These are phyloP conservation scores for Termitomyces sp. DNA, from an alignment of 1,284 basidiomycete genomes.

Conservation along the genomic window DNA sequence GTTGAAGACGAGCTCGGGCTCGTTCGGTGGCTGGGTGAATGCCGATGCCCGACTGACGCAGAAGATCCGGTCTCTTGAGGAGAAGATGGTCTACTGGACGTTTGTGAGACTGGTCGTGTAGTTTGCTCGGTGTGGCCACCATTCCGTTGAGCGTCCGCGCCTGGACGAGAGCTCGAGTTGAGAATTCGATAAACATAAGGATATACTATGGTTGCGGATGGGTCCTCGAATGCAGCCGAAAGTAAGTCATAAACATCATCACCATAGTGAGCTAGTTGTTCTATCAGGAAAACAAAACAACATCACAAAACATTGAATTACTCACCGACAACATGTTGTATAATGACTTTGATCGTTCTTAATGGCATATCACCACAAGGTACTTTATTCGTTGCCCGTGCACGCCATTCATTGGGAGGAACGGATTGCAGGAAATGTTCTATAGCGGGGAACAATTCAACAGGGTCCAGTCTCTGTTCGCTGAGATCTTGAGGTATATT, in stretches of 20 bases:
- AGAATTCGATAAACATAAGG: slow-evolving; percentile 84
- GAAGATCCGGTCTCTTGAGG: slow-evolving; percentile 56
- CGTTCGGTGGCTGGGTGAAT: slow-evolving; percentile 58
- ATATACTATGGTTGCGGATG: slow-evolving; percentile 77
- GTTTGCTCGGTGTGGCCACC: slow-evolving; percentile 34
- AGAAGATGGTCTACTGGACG: slow-evolving; percentile 59
- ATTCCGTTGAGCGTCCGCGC: slow-evolving; percentile 34
- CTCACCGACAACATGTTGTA: slow-evolving; percentile 92
- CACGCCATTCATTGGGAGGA: slow-evolving; percentile 94
- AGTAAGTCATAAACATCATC: slow-evolving; percentile 79
- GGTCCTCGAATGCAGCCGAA: slow-evolving; percentile 74
- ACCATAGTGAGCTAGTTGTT: slow-evolving; percentile 67
- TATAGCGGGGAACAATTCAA: slow-evolving; percentile 88
- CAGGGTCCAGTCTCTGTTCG: slow-evolving; percentile 77
- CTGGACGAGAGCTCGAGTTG: slow-evolving; percentile 56
- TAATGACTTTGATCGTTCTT: slow-evolving; percentile 95
- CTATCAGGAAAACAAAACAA: slow-evolving; percentile 23
- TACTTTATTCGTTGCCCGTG: slow-evolving; percentile 82
- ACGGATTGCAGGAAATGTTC: slow-evolving; percentile 93
- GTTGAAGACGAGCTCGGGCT: slow-evolving; percentile 61
- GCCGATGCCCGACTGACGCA: slow-evolving; percentile 47
- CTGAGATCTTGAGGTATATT: slow-evolving; percentile 90
- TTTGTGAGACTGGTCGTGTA: slow-evolving; percentile 48
- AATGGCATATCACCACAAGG: slow-evolving; percentile 97
- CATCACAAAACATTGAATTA: slow-evolving; percentile 19